phyloP scores from a whole-genome alignment of 768 basidiomycete species.

The Lactarius pseudohatsudake region DNA sequence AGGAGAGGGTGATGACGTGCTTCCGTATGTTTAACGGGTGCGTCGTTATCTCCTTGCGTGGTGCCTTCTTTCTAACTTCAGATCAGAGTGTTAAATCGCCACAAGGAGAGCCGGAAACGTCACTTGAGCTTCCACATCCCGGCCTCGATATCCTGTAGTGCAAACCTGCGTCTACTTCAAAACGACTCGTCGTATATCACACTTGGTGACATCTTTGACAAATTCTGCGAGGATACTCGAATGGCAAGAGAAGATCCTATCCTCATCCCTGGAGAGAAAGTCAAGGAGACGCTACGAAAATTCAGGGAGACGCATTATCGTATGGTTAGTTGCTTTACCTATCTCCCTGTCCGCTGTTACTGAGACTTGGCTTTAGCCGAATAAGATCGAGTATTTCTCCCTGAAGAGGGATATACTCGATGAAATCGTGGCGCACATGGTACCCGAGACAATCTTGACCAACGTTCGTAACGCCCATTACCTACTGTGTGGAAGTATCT shows the following conservation, averaged over 20 bases:
- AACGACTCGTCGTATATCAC: conserved; percentile 90
- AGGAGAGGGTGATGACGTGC: conserved; percentile 89
- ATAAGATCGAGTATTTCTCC: conserved; percentile 63
- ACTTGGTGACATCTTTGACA: conserved; percentile 92
- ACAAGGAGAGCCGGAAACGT: conserved; percentile 91
- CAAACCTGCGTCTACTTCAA: conserved; percentile 81
- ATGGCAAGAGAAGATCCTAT: conserved; percentile 87
- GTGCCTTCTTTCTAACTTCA: conserved; percentile 8
- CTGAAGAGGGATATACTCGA: conserved; percentile 85
- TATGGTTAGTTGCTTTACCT: conserved; percentile 39
- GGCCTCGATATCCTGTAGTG: conserved; percentile 79
- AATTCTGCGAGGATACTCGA: conserved; percentile 72
- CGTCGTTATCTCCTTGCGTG: neutral
- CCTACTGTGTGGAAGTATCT: conserved; percentile 8
- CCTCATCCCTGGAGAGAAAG: conserved; percentile 81
- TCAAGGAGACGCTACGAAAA: conserved; percentile 65
- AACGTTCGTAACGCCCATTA: conserved; percentile 50
- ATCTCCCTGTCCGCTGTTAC: neutral
- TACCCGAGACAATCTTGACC: conserved; percentile 84
- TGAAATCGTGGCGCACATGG: conserved; percentile 82
- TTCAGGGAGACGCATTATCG: conserved; percentile 45
- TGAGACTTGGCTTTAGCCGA: conserved; percentile 42
- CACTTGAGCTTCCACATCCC: conserved; percentile 92
- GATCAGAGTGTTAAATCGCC: conserved; percentile 73
- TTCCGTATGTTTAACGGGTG: conserved; percentile 95